Conservation (phyloP, 306 rosid species). For the Alnus glutinosa region DNA sequence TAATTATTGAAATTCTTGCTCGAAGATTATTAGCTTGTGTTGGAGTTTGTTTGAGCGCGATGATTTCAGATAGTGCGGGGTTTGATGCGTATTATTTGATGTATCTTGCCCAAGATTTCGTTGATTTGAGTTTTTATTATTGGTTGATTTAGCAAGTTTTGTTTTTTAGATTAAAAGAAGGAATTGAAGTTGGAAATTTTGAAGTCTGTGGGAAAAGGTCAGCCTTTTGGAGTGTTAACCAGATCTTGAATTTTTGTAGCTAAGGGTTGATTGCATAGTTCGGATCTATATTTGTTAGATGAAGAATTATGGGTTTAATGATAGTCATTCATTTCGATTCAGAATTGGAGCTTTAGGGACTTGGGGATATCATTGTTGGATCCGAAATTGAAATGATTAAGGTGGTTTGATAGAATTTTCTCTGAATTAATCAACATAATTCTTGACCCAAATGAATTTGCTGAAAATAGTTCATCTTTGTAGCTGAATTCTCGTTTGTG, state of each 20-base stretch:
- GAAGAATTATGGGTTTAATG: not conserved
- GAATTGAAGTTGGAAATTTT: not conserved
- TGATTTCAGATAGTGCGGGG: not conserved
- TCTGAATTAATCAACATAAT: not conserved
- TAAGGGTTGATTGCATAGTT: not conserved
- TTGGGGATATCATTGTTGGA: not conserved
- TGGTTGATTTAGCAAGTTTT: not conserved
- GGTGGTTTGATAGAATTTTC: not conserved
- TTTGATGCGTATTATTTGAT: not conserved
- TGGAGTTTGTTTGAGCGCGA: not conserved
- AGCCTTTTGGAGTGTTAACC: not conserved
- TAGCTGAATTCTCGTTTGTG: not conserved
- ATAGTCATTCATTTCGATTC: not conserved
- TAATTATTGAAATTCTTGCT: not conserved
- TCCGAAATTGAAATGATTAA: not conserved
- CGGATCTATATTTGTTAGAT: not conserved
- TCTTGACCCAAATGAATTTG: not conserved
- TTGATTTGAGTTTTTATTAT: not conserved
- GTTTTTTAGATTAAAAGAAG: not conserved
- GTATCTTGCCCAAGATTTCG: not conserved
- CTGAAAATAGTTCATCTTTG: not conserved
- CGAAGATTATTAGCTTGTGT: not conserved
- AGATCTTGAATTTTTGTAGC: not conserved
- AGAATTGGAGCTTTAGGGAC: not conserved
- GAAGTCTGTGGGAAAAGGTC: not conserved